Base-by-base conservation (phyloP, 106 monocot species). In the Dactylorhiza incarnata region DNA sequence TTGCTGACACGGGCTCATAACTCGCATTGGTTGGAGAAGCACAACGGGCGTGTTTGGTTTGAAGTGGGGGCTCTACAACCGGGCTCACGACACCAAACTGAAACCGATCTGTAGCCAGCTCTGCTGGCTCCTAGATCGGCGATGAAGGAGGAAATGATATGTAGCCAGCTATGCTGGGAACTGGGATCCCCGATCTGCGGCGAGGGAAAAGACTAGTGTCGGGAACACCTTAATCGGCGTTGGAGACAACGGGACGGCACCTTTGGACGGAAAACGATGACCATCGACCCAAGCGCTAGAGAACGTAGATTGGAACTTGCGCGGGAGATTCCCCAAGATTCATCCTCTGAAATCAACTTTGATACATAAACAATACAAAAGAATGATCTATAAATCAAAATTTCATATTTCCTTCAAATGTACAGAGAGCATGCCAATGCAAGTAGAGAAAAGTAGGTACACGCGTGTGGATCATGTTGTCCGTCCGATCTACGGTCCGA, bases 1-100 rank as follows among this genome's bases (percentile, higher is more conserved):
- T 10, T 43, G 56, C 76, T 54, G 72, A 85, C 88, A 26, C 74
- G 72, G 13, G 76, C 67, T 69, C 83, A 86, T 75, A 86, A 82
- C 77, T 89, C 89, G 83, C 89, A 86, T 3, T 78, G 77, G 22
- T 78, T 73, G 9, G 83, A 81, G 76, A 77, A 68, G 68, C 85
- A 83, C 22, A 65, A 78, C 54, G 54, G 56, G 9, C 59, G 73
- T 22, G 45, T 88, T 88, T 88, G 91, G 85, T 59, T 88, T 75
- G 91, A 91, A 88, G 91, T 1, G 37, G 79, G 82, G 77, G 84
- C 85, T 88, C 88, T 67, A 61, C 72, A 25, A 49, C 1, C 0
- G 74, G 68, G 10, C 7, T 22, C 1, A 13, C 44, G 29, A 29
- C 75, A 3, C 11, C 29, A 54, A 67, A 26, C 26, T 15, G 58